Evolutionary conservation across 2,329 filamentous ascomycete species (phyloP), one percentile per base, ranked within the genome.

Genomic region (Orbilia brochopaga): DNA sequence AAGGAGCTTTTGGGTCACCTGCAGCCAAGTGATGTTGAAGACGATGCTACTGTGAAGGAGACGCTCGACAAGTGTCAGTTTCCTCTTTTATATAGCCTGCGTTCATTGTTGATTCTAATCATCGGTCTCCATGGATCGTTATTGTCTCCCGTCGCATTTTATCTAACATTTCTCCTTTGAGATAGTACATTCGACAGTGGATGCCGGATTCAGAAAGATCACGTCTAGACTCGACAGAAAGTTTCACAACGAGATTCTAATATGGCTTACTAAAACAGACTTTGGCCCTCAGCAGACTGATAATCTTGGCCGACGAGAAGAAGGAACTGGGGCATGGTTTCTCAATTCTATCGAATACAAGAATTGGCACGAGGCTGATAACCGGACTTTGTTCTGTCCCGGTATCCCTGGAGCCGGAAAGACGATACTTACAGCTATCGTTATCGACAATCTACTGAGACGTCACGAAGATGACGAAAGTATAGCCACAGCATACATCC

Each of bases 321-420:
- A 64, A 13, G 79, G 78, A 5, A 84, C 83, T 1, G 80, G 82
- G 0, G 65, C 79, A 54, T 85, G 83, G 83, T 76, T 85, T 1
- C 74, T 85, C 0, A 73, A 80, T 1, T 81, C 81, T 0, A 5
- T 7, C 0, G 77, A 80, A 37, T 83, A 78, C 67, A 24, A 59
- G 6, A 35, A 17, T 1, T 83, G 80, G 81, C 5, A 79, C 11
- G 13, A 30, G 1, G 2, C 2, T 7, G 19, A 24, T 2, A 57
- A 35, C 8, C 30, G 24, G 10, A 60, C 42, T 48, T 13, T 69
- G 51, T 69, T 69, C 27, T 69, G 64, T 40, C 51, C 64, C 23
- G 64, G 64, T 3, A 61, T 69, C 32, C 64, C 64, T 10, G 63
- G 64, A 2, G 64, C 64, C 13, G 64, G 64, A 11, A 69, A 61